phyloP scores from a whole-genome alignment of 1,284 basidiomycete species.

The Clitocybe nebularis region DNA sequence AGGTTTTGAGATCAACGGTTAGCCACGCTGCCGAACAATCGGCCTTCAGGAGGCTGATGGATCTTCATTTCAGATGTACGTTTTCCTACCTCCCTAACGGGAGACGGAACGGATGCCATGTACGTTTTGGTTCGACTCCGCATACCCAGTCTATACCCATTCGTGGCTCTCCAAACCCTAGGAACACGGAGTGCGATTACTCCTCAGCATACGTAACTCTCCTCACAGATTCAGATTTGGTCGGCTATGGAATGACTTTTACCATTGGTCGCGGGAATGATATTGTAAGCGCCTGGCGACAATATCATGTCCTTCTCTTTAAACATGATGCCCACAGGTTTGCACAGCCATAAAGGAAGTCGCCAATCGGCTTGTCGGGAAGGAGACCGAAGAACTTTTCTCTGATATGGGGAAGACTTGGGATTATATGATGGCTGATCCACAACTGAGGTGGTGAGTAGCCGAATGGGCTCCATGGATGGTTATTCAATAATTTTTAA shows the following conservation, averaged over 20 bases:
- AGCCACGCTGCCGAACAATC: constrained; percentile 10
- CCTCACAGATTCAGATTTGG: constrained; percentile 67
- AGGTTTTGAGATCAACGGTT: constrained; percentile 50
- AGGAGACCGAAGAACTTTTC: constrained; percentile 80
- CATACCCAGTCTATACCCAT: too few relatives aligned
- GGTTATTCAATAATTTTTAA: neutral
- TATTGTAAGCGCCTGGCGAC: constrained; percentile 50
- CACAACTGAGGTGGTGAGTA: constrained; percentile 83
- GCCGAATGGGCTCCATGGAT: neutral
- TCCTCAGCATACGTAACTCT: constrained; percentile 88
- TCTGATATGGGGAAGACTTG: constrained; percentile 85
- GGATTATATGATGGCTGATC: constrained; percentile 78
- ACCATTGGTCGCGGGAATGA: constrained; percentile 97
- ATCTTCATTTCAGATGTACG: constrained; percentile 84
- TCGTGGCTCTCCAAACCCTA: too few relatives aligned
- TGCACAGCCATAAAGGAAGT: constrained; percentile 79
- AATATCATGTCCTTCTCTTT: neutral
- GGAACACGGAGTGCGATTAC: constrained; percentile 95
- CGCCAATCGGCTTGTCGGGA: constrained; percentile 79
- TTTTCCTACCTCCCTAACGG: constrained; percentile 80
- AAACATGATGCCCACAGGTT: constrained; percentile 41
- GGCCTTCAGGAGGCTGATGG: too few relatives aligned
- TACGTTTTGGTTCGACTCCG: too few relatives aligned
- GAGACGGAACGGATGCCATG: constrained; percentile 90
- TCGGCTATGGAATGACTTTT: constrained; percentile 93